Conservation (phyloP, 148 eudicot genomes). For the Nepenthes mirabilis region DNA sequence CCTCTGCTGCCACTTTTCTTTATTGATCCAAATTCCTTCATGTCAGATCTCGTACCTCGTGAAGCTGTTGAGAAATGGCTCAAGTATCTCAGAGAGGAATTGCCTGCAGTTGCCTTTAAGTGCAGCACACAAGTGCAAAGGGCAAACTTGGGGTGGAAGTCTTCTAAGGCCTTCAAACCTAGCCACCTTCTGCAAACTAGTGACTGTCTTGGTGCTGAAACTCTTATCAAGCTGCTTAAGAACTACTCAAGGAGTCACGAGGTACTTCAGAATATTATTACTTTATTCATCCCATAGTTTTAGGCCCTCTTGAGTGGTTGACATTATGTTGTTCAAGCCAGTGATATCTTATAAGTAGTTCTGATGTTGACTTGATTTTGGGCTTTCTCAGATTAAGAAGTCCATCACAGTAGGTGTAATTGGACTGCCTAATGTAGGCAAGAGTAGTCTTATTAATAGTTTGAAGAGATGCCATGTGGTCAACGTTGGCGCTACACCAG, state of each 20-base stretch:
- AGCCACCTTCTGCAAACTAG: conserved; percentile 68
- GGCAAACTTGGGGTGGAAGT: conserved; percentile 78
- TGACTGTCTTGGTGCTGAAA: conserved; percentile 97
- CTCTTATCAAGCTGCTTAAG: conserved; percentile 73
- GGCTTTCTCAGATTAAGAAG: conserved; percentile 58
- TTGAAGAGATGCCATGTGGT: conserved; percentile 91
- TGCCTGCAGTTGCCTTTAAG: conserved; percentile 92
- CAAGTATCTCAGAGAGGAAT: conserved; percentile 90
- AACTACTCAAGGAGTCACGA: conserved; percentile 95
- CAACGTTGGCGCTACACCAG: conserved; percentile 93
- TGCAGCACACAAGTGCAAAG: conserved; percentile 94
- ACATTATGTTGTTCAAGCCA: neutral
- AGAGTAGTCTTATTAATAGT: conserved; percentile 96
- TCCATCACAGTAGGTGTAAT: conserved; percentile 85
- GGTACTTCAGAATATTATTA: conserved; percentile 21
- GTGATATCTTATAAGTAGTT: no score
- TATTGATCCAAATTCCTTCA: neutral
- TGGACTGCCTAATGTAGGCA: conserved; percentile 96
- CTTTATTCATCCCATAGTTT: neutral
- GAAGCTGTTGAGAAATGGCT: conserved; percentile 99
- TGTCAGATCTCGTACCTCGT: conserved; percentile 86
- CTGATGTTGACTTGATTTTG: neutral
- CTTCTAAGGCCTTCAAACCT: conserved; percentile 50
- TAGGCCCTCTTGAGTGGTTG: neutral
- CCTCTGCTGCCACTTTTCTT: no score